phyloP scores from a whole-genome alignment of 2,329 filamentous ascomycete species.

The Claviceps pazoutovae region DNA sequence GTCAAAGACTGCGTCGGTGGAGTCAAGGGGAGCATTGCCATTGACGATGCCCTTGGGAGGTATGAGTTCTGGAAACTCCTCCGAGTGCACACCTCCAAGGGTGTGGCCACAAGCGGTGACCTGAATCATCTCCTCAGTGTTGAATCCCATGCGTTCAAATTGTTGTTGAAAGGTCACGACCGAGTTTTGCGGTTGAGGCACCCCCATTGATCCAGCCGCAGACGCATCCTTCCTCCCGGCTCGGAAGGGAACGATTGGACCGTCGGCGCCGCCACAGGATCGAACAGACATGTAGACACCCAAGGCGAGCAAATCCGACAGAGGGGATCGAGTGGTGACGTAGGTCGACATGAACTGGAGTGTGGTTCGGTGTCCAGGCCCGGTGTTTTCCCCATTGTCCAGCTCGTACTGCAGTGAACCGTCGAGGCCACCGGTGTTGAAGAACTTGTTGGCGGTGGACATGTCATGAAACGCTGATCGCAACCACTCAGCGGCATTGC shows the following conservation, averaged over 20 bases:
- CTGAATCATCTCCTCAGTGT: constrained; percentile 42
- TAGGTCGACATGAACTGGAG: constrained; percentile 40
- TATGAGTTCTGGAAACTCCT: constrained; percentile 39
- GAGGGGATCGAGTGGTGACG: constrained; percentile 33
- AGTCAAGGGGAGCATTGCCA: constrained; percentile 32
- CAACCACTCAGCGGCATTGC: constrained; percentile 48
- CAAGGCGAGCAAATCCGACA: constrained; percentile 44
- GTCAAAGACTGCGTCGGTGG: constrained; percentile 36
- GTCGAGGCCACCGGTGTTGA: constrained; percentile 39
- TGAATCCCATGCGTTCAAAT: constrained; percentile 45
- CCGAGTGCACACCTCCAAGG: constrained; percentile 43
- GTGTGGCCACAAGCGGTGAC: constrained; percentile 48
- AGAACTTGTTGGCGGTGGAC: constrained; percentile 36
- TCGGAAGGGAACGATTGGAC: constrained; percentile 29
- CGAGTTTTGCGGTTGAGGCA: constrained; percentile 44
- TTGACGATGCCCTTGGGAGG: constrained; percentile 27
- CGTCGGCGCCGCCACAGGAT: constrained; percentile 40
- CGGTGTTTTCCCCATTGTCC: constrained; percentile 39
- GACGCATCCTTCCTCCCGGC: constrained; percentile 42
- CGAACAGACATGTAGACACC: constrained; percentile 44
- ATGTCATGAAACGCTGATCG: constrained; percentile 49
- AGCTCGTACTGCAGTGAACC: constrained; percentile 47
- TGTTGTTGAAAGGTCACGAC: constrained; percentile 36
- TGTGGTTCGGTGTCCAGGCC: constrained; percentile 39
- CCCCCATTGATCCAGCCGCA: constrained; percentile 29